Evolutionary conservation across 31 red algal genomes (phyloP), one percentile per base, ranked within the genome.

Genomic region (Endocladia muricata): DNA sequence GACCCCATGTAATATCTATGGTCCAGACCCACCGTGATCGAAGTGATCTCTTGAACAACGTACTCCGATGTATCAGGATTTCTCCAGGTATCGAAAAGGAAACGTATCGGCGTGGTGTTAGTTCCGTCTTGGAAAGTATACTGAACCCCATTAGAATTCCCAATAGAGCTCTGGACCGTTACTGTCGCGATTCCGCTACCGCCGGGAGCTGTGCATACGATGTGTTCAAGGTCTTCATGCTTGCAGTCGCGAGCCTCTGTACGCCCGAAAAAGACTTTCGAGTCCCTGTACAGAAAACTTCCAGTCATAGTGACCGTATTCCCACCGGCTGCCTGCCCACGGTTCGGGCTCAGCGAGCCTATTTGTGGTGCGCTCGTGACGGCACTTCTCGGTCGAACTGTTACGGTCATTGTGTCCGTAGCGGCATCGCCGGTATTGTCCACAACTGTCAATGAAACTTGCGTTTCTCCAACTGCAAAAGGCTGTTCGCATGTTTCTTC

Each of bases 271-370:
- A 32, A 62, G 5, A 83, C 79, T 13, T 60, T 55, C 11, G 51
- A 22, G 41, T 38, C 66, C 19, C 59, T 37, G 8, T 19, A 33
- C 22, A 83, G 36, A 37, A 54, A 41, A 43, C 42, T 22, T 7
- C 85, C 85, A n/a, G 75, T 80, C 15, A 89, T 75, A 9, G 76
- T 47, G 15, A 89, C 67, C 25, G 54, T 54, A 67, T 89, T 79
- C 0, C 85, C 85, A 31, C 85, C 85, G 8, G n/a, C 38, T 26
- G 25, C 35, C 5, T 47, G 67, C 19, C 85, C 85, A 6, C 85
- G 75, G 55, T 67, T 64, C 65, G 85, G 85, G 25, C 54, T 51
- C 15, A 89, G 67, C 30, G 75, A 63, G 0, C 33, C 73, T 5
- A 89, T 30, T 13, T 21, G 60, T 7, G 73, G 75, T 15, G n/a